phyloP scores from a whole-genome alignment of 1,139 yeast genomes.

The Geotrichum bryndzae region DNA sequence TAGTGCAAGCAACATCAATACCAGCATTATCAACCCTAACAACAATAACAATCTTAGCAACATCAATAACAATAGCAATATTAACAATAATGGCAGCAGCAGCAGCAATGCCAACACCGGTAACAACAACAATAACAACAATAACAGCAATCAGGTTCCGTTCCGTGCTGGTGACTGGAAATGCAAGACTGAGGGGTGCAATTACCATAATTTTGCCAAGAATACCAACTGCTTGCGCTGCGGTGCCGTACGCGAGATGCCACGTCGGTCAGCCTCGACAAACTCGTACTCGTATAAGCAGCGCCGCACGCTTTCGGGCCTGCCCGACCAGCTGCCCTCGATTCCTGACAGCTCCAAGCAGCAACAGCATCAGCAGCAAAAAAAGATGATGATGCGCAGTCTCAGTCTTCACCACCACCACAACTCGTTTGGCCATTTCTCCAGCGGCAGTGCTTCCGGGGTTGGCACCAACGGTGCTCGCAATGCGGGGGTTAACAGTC shows the following conservation, averaged over 20 bases:
- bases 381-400: background rate
- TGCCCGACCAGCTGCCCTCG: constrained; percentile 1
- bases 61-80: constrained; percentile 2
- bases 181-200: constrained; percentile 70
- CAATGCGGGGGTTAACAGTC: background rate
- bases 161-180: constrained; percentile 98
- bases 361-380: constrained; percentile 1
- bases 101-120: constrained; percentile 6
- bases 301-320: background rate
- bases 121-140: constrained; percentile 13
- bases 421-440: background rate
- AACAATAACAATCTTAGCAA: background rate
- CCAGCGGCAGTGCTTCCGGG: background rate
- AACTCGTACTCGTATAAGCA: constrained; percentile 2
- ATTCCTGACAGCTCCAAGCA: background rate
- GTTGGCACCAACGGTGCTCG: background rate
- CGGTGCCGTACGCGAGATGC: constrained; percentile 62
- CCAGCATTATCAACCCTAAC: background rate
- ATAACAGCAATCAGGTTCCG: constrained; percentile 51
- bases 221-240: constrained; percentile 82
- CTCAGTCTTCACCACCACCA: background rate
- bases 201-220: constrained; percentile 90
- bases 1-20: background rate
- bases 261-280: constrained; percentile 11
- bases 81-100: background rate